Conservation (phyloP, 2,329 filamentous ascomycete genomes). For the Xylaria digitata region DNA sequence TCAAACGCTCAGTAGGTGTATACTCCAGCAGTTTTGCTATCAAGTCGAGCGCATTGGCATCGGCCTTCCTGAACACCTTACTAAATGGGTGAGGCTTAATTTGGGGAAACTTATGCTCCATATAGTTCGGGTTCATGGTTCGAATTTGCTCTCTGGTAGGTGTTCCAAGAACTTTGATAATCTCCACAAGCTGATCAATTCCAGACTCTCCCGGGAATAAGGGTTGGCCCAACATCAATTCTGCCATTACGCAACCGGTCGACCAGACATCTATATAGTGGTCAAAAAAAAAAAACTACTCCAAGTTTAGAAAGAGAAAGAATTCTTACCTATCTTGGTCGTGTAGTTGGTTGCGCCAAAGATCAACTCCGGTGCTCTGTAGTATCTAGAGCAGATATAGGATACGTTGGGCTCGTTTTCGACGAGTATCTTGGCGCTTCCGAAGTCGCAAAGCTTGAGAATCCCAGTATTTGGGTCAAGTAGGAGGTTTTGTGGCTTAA, state of each 20-base stretch:
- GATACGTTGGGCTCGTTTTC: slow-evolving; percentile 99
- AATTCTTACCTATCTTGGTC: slow-evolving; percentile 91
- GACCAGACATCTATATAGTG: slow-evolving; percentile 89
- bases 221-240: slow-evolving; percentile 97
- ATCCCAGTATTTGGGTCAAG: slow-evolving; percentile 91
- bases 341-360: slow-evolving; percentile 99
- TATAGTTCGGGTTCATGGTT: slow-evolving; percentile 99
- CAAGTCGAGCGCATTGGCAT: slow-evolving; percentile 90
- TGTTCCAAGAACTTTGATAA: slow-evolving; percentile 98
- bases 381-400: slow-evolving; percentile 99
- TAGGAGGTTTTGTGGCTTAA: slow-evolving; percentile 98
- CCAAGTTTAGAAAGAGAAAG: background rate
- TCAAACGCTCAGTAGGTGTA: slow-evolving; percentile 93
- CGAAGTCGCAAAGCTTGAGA: slow-evolving; percentile 98
- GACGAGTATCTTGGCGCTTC: slow-evolving; percentile 97
- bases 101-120: slow-evolving; percentile 99
- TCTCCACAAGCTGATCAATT: slow-evolving; percentile 98
- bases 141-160: slow-evolving; percentile 97
- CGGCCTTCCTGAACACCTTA: slow-evolving; percentile 98
- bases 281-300: slow-evolving; percentile 24
- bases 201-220: slow-evolving; percentile 98
- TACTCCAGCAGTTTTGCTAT: slow-evolving; percentile 96
- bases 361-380: slow-evolving; percentile 96
- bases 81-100: slow-evolving; percentile 99
- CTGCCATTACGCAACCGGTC: slow-evolving; percentile 98